Evolutionary conservation across 2,329 filamentous ascomycete species (phyloP).

Genomic region (Gremmenia infestans): DNA sequence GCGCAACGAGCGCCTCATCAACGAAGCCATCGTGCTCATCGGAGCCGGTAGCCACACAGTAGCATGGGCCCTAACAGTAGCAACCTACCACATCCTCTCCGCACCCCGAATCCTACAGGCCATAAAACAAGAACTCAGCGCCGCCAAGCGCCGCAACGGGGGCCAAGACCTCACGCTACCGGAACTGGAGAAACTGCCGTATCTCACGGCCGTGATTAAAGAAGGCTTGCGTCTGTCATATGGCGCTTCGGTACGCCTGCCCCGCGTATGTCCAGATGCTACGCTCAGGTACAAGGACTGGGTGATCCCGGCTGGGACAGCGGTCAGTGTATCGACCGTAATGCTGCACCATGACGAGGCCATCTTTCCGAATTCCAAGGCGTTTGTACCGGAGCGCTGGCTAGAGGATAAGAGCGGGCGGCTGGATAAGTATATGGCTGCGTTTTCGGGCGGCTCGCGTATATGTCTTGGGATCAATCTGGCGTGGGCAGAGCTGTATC

Average conservation of each 20-base stretch:
- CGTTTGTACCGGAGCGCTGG: conserved; percentile 39
- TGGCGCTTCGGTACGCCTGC: conserved; percentile 27
- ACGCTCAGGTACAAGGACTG: conserved; percentile 12
- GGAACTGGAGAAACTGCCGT: conserved; percentile 26
- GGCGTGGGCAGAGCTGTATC: conserved; percentile 21
- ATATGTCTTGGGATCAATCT: conserved; percentile 35
- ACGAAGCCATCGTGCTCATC: conserved; percentile 31
- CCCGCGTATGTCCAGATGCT: conserved; percentile 24
- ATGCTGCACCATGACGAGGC: conserved; percentile 37
- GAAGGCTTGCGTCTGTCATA: conserved; percentile 30
- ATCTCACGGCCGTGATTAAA: conserved; percentile 28
- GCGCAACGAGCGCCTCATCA: conserved; percentile 25
- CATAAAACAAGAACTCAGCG: conserved; percentile 33
- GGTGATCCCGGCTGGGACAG: conserved; percentile 28
- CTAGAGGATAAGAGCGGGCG: conserved; percentile 23
- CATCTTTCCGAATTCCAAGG: conserved; percentile 34
- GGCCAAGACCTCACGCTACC: conserved; percentile 6
- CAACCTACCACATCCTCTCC: conserved; percentile 33
- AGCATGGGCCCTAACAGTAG: conserved; percentile 30
- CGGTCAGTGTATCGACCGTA: conserved; percentile 35
- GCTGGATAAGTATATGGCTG: conserved; percentile 35
- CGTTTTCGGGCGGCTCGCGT: conserved; percentile 38
- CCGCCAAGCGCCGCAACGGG: conserved; percentile 5
- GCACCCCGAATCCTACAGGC: conserved; percentile 26
- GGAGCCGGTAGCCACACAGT: conserved; percentile 35